Evolutionary conservation across 2,329 filamentous ascomycete species (phyloP).

Genomic region (Plenodomus biglobosus): DNA sequence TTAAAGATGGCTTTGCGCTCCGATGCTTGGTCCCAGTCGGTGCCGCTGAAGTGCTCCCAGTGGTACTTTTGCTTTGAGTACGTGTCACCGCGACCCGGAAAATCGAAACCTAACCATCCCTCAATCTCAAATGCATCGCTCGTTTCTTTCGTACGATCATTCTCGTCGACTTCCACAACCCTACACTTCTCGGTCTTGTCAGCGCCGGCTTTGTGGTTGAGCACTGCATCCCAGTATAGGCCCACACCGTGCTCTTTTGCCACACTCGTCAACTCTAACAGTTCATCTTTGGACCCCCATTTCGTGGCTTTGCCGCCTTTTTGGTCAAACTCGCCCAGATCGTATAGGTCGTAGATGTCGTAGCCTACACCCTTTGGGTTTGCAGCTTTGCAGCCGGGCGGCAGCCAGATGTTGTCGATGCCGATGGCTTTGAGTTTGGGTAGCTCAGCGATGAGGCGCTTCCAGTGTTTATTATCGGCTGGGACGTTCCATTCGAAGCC

Average conservation of each 20-base stretch:
- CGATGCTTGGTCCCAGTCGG: slow-evolving; percentile 63
- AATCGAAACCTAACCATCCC: slow-evolving; percentile 69
- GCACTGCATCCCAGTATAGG: slow-evolving; percentile 69
- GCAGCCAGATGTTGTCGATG: slow-evolving; percentile 61
- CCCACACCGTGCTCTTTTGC: slow-evolving; percentile 59
- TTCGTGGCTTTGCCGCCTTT: slow-evolving; percentile 65
- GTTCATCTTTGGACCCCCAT: slow-evolving; percentile 67
- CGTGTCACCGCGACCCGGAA: slow-evolving; percentile 60
- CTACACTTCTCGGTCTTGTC: slow-evolving; percentile 65
- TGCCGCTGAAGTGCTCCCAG: slow-evolving; percentile 68
- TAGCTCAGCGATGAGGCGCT: slow-evolving; percentile 56
- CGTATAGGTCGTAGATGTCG: slow-evolving; percentile 67
- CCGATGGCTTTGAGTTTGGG: slow-evolving; percentile 61
- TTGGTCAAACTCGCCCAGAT: slow-evolving; percentile 72
- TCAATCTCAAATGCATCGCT: slow-evolving; percentile 63
- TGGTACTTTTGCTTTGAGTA: slow-evolving; percentile 66
- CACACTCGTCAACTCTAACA: slow-evolving; percentile 55
- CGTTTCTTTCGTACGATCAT: slow-evolving; percentile 58
- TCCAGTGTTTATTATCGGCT: slow-evolving; percentile 61
- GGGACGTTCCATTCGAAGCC: slow-evolving; percentile 74
- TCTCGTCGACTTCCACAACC: slow-evolving; percentile 64
- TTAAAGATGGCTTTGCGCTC: slow-evolving; percentile 65
- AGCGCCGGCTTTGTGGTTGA: slow-evolving; percentile 72
- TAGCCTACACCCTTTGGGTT: slow-evolving; percentile 63
- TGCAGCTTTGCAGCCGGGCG: slow-evolving; percentile 70